Base-by-base conservation (phyloP, 225 moss, liverwort and hornwort species). In the Antitrichia curtipendula region DNA sequence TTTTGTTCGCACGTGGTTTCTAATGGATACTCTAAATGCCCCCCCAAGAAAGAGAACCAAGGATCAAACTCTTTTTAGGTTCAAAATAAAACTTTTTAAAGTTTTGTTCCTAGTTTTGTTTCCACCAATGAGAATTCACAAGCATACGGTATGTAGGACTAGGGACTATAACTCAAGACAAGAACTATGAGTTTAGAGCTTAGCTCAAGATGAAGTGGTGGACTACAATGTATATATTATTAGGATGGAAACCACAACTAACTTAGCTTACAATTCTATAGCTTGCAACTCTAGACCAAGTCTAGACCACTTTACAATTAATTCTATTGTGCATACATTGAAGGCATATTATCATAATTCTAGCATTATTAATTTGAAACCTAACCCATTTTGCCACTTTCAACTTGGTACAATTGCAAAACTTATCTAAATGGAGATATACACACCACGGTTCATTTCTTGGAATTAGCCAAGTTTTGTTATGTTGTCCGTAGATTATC, bases 91-190 rank as follows among this genome's bases (percentile, higher is more conserved):
- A 16, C 5, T 7, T 16, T 36, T 21, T 7, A 10, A 16, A 66
- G 7, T 21, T 66, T 65, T n/a, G 6, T 21, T 21, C 0, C 22
- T 3, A n/a, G 1, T n/a, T n/a, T 66, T n/a, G 12, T 4, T 22
- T n/a, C 7, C 0, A 22, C n/a, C 12, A 66, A 66, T 66, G 66
- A 66, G 7, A 66, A 22, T 0, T 66, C 2, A n/a, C 2, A 10
- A n/a, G 66, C 21, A 36, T n/a, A 22, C 0, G 2, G 3, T 1
- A n/a, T 21, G 1, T 22, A 2, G 7, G 0, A n/a, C 2, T n/a
- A 21, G 12, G 22, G 7, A 7, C 20, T 66, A 7, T 66, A 66
- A 66, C 2, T 66, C 12, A 21, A 66, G n/a, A 7, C 21, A n/a
- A 21, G 21, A 66, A n/a, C 21, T 7, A n/a, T n/a, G 21, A 12